These are phyloP conservation scores for Triticum timopheevii DNA, from an alignment of 176 grass and related monocot genomes.

Conservation along the genomic window DNA sequence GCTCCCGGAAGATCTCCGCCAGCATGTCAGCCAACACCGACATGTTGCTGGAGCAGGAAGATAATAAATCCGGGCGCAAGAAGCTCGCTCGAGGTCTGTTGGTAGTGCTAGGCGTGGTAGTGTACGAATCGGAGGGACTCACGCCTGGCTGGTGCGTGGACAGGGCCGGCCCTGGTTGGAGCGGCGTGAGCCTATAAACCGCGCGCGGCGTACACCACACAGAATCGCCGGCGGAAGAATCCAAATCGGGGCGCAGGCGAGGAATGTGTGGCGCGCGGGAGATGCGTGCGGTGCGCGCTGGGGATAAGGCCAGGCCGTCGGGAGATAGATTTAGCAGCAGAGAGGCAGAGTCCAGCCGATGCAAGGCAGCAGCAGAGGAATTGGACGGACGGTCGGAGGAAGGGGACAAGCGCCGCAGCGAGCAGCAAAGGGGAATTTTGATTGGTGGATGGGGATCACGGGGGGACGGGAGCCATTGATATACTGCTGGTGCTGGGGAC, in stretches of 20 bases:
- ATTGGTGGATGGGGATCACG: background rate
- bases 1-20: slow-evolving; percentile 44
- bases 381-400: background rate
- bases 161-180: no score
- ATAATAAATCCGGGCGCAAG: no score
- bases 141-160: no score
- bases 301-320: background rate
- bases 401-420: background rate
- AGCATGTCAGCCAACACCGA: slow-evolving; percentile 54
- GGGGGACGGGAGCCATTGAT: background rate
- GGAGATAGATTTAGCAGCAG: background rate
- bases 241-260: background rate
- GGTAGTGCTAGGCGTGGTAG: no score
- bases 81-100: no score
- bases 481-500: background rate
- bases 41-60: slow-evolving; percentile 8
- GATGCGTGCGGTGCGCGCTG: background rate
- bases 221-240: background rate
- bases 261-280: background rate
- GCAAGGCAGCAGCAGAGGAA: no score
- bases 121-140: no score
- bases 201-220: background rate
- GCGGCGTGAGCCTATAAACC: no score
- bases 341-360: background rate
- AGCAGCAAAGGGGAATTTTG: no score